Evolutionary conservation across 2,329 filamentous ascomycete species (phyloP), one percentile per base, ranked within the genome.

Genomic region (Aspergillus fischeri): DNA sequence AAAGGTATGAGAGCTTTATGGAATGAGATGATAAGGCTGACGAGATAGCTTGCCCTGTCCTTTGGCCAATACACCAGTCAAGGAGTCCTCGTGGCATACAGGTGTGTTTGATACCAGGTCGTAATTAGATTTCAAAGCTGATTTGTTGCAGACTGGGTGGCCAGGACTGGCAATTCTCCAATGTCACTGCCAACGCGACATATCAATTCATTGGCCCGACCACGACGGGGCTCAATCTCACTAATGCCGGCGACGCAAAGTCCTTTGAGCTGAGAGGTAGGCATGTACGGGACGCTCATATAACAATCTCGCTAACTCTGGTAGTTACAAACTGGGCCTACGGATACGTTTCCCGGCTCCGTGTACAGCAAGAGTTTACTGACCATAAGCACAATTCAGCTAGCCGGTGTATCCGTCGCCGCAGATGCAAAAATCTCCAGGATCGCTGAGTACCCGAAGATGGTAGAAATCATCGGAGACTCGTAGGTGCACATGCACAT

Each of bases 121-220:
- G 24, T 20, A 4, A 21, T 7, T n/a, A n/a, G n/a, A n/a, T n/a
- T n/a, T 3, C n/a, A 24, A 21, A 20, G 8, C 42, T 45, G 10
- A 52, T 57, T 3, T 20, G 1, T 58, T 11, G n/a, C 52, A 79
- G 83, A 20, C 74, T 85, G 21, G 77, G 77, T 47, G 83, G 82
- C 3, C 77, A 82, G 52, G 83, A 85, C 64, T 86, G 84, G 84
- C 74, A 77, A 55, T 81, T 86, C 64, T 83, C 82, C 38, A 86
- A 86, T 63, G 78, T 86, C 50, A 85, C 83, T 2, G 77, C 78
- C 0, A 76, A 78, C 25, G 76, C 75, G 10, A 86, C 83, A 0
- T 83, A 86, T 66, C 76, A 84, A 20, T 78, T 87, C 44, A 75
- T 84, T 52, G 77, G 71, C 0, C 54, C 54, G 17, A 38, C 27